phyloP scores from a whole-genome alignment of 768 basidiomycete genomes.

The Hygrophorus pudorinus region DNA sequence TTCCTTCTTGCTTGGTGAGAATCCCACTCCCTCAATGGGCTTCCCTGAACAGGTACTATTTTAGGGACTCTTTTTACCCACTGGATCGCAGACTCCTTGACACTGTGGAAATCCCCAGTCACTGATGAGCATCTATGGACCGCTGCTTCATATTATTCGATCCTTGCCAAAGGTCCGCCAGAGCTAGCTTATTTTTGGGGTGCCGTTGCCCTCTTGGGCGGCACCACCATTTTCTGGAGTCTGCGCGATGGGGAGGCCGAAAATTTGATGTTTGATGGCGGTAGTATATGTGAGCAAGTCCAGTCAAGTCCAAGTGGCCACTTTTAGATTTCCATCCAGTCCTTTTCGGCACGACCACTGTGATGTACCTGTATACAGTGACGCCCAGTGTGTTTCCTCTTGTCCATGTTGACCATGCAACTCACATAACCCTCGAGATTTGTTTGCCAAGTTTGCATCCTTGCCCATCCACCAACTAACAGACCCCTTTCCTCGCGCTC shows the following conservation, averaged over 20 bases:
- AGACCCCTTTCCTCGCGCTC: constrained; percentile 51
- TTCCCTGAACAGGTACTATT: background rate
- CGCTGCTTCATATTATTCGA: constrained; percentile 73
- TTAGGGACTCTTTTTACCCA: constrained; percentile 76
- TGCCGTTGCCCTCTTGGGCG: constrained; percentile 50
- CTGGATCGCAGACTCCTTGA: constrained; percentile 90
- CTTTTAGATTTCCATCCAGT: constrained; percentile 33
- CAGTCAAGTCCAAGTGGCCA: background rate
- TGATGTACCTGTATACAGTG: constrained; percentile 68
- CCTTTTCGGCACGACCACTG: constrained; percentile 60
- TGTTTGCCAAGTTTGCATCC: constrained; percentile 47
- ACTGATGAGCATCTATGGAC: constrained; percentile 82
- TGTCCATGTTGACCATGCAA: background rate
- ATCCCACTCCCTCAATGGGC: constrained; percentile 1
- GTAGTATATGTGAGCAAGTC: constrained; percentile 61
- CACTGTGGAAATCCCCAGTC: constrained; percentile 80
- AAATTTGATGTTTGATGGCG: constrained; percentile 88
- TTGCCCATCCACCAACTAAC: constrained; percentile 42
- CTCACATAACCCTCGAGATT: constrained; percentile 26
- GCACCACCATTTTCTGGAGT: constrained; percentile 65
- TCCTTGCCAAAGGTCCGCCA: constrained; percentile 57
- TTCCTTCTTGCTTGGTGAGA: constrained; percentile 69
- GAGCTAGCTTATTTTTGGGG: constrained; percentile 47
- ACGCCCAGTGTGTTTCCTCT: constrained; percentile 56
- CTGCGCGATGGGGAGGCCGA: constrained; percentile 67